A percentile compares a stretch with the other conserved stretches of the same genome.
Evolutionary conservation across 768 basidiomycete genomes (phyloP).

Genomic region (Leccinum longicurvipes): DNA sequence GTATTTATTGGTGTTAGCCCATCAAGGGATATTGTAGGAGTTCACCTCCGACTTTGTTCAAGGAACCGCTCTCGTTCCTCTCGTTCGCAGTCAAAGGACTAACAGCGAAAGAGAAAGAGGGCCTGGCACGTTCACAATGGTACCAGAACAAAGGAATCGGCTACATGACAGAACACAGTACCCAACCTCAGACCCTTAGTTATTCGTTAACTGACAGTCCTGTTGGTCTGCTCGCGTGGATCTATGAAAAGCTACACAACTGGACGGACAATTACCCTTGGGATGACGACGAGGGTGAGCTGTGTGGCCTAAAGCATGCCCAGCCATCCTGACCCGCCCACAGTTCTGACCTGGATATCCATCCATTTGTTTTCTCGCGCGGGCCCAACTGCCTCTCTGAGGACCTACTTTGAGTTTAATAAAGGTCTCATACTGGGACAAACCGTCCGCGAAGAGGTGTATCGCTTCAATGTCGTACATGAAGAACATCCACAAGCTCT

Average conservation of each 20-base stretch:
- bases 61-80: conserved; percentile 30
- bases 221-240: no score
- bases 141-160: conserved; percentile 25
- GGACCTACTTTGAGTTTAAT: conserved; percentile 56
- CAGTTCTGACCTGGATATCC: conserved; percentile 60
- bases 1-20: not conserved
- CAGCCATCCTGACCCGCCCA: not conserved
- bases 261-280: no score
- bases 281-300: no score
- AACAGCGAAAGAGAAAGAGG: conserved; percentile 25
- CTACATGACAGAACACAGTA: conserved; percentile 33
- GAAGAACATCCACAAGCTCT: no score
- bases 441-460: no score
- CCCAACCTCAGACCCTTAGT: conserved; percentile 50
- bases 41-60: conserved; percentile 18
- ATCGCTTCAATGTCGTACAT: no score
- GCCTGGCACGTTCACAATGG: conserved; percentile 16
- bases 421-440: no score
- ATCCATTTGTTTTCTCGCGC: conserved; percentile 57
- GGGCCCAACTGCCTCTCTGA: conserved; percentile 53
- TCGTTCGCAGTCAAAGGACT: conserved; percentile 26
- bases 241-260: no score
- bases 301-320: no score
- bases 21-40: conserved; percentile 13
- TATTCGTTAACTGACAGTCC: conserved; percentile 58